phyloP scores from a whole-genome alignment of 345 rosid genomes.

The Dovyalis caffra region DNA sequence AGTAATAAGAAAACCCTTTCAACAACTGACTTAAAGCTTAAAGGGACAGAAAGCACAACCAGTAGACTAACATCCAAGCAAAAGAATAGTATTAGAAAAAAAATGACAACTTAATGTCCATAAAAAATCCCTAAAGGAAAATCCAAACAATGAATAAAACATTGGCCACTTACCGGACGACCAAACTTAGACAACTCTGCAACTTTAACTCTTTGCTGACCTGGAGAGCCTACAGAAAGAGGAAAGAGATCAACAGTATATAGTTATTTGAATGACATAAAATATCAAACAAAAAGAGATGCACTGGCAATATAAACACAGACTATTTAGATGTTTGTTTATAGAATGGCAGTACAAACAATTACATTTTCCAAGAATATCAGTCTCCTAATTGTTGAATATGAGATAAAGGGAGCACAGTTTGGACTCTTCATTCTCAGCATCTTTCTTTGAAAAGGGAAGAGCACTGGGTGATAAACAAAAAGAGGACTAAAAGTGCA shows the following conservation, averaged over 20 bases:
- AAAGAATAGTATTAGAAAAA: background rate
- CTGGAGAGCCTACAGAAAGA: constrained; percentile 58
- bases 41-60: background rate
- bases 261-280: background rate
- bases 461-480: background rate
- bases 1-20: background rate
- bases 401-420: background rate
- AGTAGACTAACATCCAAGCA: background rate
- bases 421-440: background rate
- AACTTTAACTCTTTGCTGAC: constrained; percentile 66
- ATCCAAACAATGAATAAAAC: background rate
- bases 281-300: background rate
- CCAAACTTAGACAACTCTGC: constrained; percentile 66
- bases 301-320: background rate
- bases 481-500: background rate
- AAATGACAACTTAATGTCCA: background rate
- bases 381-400: background rate
- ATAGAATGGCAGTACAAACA: background rate
- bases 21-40: background rate
- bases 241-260: constrained; percentile 6
- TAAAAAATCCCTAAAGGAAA: background rate
- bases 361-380: background rate
- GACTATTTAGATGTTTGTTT: background rate
- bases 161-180: constrained; percentile 55
- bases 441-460: background rate